A percentile compares a stretch with the other conserved stretches of the same genome.
Conservation (phyloP, 2,329 filamentous ascomycete genomes). For the Alternaria consortialis region DNA sequence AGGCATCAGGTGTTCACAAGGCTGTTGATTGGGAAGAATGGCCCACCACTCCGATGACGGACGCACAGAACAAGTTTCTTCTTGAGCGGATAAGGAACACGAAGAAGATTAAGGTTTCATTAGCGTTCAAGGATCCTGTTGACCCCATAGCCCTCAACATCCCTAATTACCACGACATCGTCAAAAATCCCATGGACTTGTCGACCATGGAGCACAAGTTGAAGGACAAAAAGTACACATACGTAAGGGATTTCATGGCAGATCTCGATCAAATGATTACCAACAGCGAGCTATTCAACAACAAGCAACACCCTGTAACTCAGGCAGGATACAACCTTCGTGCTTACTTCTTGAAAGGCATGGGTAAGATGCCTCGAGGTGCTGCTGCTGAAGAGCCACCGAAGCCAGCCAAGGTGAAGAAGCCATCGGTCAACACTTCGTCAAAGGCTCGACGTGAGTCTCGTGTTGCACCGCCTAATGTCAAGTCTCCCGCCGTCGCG, state of each 20-base stretch:
- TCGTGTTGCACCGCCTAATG: slow-evolving; percentile 52
- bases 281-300: slow-evolving; percentile 86
- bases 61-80: slow-evolving; percentile 68
- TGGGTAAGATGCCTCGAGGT: slow-evolving; percentile 67
- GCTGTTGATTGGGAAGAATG: slow-evolving; percentile 47
- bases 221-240: slow-evolving; percentile 73
- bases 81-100: slow-evolving; percentile 74
- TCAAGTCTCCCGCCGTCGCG: slow-evolving; percentile 56
- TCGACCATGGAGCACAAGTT: slow-evolving; percentile 82
- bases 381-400: slow-evolving; percentile 60
- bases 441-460: slow-evolving; percentile 60
- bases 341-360: slow-evolving; percentile 67
- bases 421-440: slow-evolving; percentile 41
- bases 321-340: slow-evolving; percentile 69
- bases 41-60: slow-evolving; percentile 55
- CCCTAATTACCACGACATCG: slow-evolving; percentile 75
- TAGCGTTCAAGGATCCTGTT: slow-evolving; percentile 80
- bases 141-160: slow-evolving; percentile 77
- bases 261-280: slow-evolving; percentile 81
- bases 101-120: slow-evolving; percentile 86
- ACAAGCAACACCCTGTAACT: slow-evolving; percentile 76
- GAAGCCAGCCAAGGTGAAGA: slow-evolving; percentile 66
- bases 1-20: slow-evolving; percentile 41
- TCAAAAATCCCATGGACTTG: slow-evolving; percentile 86
- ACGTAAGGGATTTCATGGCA: slow-evolving; percentile 74